These are phyloP conservation scores for Monosporascus ibericus DNA, from an alignment of 2,329 filamentous ascomycete species.

Conservation along the genomic window DNA sequence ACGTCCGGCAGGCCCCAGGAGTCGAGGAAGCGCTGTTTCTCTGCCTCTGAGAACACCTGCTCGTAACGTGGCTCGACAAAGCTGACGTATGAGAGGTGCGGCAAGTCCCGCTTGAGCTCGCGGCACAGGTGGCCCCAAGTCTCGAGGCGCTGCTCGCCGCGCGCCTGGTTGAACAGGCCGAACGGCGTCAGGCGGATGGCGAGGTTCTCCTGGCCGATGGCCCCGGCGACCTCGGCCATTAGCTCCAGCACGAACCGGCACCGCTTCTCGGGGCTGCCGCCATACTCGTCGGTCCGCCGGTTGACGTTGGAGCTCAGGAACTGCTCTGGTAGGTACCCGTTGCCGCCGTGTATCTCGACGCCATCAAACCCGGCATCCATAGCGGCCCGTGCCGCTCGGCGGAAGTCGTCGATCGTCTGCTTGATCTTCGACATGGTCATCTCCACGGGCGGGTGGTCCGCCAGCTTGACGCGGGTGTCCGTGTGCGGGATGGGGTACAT, in stretches of 20 bases:
- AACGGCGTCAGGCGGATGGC: constrained; percentile 30
- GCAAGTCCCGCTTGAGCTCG: constrained; percentile 27
- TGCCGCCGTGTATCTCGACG: constrained; percentile 29
- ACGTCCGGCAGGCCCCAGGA: constrained; percentile 26
- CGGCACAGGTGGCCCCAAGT: constrained; percentile 40
- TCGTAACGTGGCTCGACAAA: constrained; percentile 43
- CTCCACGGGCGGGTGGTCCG: constrained; percentile 31
- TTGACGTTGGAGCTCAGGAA: constrained; percentile 21
- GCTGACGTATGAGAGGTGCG: constrained; percentile 37
- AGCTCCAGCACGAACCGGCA: constrained; percentile 26
- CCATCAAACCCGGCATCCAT: constrained; percentile 43
- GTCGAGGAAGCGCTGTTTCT: constrained; percentile 30
- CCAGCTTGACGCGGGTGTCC: constrained; percentile 6
- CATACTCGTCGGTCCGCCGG: constrained; percentile 24
- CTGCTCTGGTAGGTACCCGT: constrained; percentile 16
- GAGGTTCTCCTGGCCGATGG: constrained; percentile 23
- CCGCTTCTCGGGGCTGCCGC: constrained; percentile 23
- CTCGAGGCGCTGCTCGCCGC: constrained; percentile 38
- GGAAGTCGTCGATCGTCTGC: constrained; percentile 19
- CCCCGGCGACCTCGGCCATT: constrained; percentile 19
- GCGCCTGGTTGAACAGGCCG: constrained; percentile 38
- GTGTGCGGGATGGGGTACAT: constrained; percentile 2
- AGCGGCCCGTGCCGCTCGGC: constrained; percentile 14
- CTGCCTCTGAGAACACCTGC: constrained; percentile 31
- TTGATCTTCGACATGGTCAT: constrained; percentile 27